A percentile compares a stretch with the other conserved stretches of the same genome.
These are phyloP conservation scores for Podospora appendiculata DNA, from an alignment of 495 filamentous ascomycete genomes.

Conservation along the genomic window DNA sequence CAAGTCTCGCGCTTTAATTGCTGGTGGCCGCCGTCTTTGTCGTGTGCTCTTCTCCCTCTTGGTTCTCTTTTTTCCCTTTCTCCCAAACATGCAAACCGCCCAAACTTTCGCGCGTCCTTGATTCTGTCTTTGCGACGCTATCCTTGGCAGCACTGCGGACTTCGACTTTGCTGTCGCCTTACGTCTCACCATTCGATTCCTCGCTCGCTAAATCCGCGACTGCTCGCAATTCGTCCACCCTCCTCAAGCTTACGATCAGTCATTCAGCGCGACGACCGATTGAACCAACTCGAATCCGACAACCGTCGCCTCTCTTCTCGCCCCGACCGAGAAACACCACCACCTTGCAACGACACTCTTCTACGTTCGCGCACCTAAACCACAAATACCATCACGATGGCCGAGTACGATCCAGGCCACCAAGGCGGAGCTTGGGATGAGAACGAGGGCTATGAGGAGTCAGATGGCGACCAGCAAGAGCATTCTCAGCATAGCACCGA, in stretches of 20 bases:
- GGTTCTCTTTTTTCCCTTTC: background rate
- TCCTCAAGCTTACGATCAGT: no score
- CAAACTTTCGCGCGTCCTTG: background rate
- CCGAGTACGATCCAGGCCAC: conserved; percentile 26
- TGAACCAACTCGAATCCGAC: no score
- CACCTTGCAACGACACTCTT: no score
- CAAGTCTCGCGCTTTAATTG: background rate
- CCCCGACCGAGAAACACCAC: background rate
- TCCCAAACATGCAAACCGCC: background rate
- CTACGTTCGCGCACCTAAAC: no score
- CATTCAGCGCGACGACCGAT: no score
- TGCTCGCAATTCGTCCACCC: no score
- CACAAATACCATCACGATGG: conserved; percentile 18
- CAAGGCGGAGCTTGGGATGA: conserved; percentile 36
- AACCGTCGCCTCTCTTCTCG: background rate
- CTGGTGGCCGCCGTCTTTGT: background rate
- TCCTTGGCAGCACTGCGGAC: no score
- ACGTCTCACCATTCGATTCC: no score
- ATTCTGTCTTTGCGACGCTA: background rate
- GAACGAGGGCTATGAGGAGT: conserved; percentile 45
- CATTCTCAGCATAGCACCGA: conserved; percentile 48
- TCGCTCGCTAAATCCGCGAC: no score
- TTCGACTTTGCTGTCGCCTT: no score
- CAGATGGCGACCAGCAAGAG: conserved; percentile 39
- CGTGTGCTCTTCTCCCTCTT: background rate